Base-by-base conservation (phyloP, 768 basidiomycete species). In the Tylopilus felleus region DNA sequence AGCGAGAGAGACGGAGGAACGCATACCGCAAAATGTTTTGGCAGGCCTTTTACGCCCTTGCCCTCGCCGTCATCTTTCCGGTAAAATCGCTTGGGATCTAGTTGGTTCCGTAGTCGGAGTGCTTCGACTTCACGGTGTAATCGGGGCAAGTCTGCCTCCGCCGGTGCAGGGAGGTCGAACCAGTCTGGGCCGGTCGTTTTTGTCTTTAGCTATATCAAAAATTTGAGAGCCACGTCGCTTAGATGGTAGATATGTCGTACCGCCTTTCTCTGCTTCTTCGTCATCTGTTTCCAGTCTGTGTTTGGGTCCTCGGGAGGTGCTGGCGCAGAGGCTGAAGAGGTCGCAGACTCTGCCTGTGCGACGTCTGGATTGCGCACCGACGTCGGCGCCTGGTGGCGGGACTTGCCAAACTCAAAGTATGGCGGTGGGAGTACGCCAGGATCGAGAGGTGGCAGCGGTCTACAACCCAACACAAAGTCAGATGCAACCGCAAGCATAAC, bases 71-170 rank as follows among this genome's bases (percentile, higher is more conserved):
- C 86, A 43, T 93, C 90, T 68, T 90, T 93, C 57, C 84, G 77
- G 72, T 94, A 91, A 73, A 95, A 95, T 21, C 90, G 81, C 68
- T 96, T 97, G 17, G 93, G 93, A 63, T 97, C 94, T 19, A 97
- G 79, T 53, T 92, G 87, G 65, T 93, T 93, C 47, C 87, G 82
- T 44, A 97, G 74, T 28, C 92, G 86, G 52, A 95, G 75, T 0
- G 94, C 88, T 66, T 95, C 90, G 12, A 93, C 86, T 73, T 97
- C 93, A 48, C 88, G 86, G 62, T 93, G 73, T 38, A 94, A 71
- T 35, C 83, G 79, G 33, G 91, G 89, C 16, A 91, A 75, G 56
- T 93, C 90, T 13, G 87, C 83, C 61, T 89, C 88, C 14, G 81
- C 70, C 21, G 93, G 92, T 17, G 88, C 86, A 19, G 93, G 90